Evolutionary conservation across 495 filamentous ascomycete genomes (phyloP), one percentile per base, ranked within the genome.

Genomic region (Letharia columbiana): DNA sequence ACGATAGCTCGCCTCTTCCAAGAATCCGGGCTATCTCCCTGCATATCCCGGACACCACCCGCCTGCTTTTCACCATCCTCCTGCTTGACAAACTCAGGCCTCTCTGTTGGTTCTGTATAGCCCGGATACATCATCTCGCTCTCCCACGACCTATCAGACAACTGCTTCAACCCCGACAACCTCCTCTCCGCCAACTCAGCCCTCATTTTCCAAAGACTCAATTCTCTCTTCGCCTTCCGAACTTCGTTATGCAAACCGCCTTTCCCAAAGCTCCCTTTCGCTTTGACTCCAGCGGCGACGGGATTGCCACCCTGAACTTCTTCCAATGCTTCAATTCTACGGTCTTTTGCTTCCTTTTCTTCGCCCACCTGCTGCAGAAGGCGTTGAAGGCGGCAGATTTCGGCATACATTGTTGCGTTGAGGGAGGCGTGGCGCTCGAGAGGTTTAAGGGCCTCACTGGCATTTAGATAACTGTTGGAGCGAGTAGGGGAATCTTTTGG

Each of bases 181-280:
- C 76, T 73, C 69, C 73, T 77, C 75, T 86, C 82, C 0, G 82
- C 81, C 17, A 72, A 69, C 71, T 83, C 77, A 1, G 83, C 83
- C 60, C 80, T 73, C 37, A 71, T 73, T 61, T 76, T 77, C 83
- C 84, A 87, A 61, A 73, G 71, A 41, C 71, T 66, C 50, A 75
- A 70, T 58, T 84, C 80, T 35, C 73, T 73, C 61, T 76, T 77
- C n/a, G 77, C 74, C 6, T 75, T 67, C 23, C 76, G 70, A 41
- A 86, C 72, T 66, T 79, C 74, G 63, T 80, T 76, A 49, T 74
- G 75, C 50, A 84, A 57, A 11, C 72, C 74, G 0, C 74, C 78
- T 15, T 79, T 83, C 75, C 61, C 68, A 68, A 23, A 73, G 61
- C 33, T 77, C 68, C 31, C 71, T 64, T 42, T 70, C 70, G 44